Evolutionary conservation across 2,329 filamentous ascomycete genomes (phyloP).

Genomic region (Seiridium unicorne): DNA sequence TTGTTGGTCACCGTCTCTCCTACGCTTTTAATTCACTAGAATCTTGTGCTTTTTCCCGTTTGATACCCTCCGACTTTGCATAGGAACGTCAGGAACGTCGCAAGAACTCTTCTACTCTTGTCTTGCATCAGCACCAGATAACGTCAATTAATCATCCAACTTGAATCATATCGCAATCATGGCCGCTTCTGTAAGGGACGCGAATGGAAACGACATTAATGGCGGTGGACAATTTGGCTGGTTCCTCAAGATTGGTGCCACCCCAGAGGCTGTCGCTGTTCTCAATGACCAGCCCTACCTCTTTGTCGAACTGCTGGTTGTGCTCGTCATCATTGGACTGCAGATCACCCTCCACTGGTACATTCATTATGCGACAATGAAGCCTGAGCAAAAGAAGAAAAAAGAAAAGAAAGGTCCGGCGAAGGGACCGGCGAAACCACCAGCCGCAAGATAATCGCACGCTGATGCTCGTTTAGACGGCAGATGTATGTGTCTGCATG

Average conservation of each 20-base stretch:
- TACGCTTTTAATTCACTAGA: not conserved
- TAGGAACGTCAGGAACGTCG: slow-evolving; percentile 14
- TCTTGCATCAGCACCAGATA: not conserved
- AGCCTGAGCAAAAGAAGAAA: slow-evolving; percentile 58
- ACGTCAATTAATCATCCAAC: not conserved
- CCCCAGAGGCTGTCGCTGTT: slow-evolving; percentile 54
- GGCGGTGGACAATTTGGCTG: slow-evolving; percentile 56
- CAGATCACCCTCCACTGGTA: slow-evolving; percentile 51
- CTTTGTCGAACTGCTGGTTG: slow-evolving; percentile 56
- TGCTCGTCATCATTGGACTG: slow-evolving; percentile 46
- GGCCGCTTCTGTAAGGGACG: slow-evolving; percentile 1
- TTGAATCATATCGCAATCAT: slow-evolving; percentile 1
- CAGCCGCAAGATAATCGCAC: slow-evolving; percentile 1
- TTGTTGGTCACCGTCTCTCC: not conserved
- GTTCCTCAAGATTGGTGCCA: slow-evolving; percentile 56
- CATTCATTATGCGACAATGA: slow-evolving; percentile 59
- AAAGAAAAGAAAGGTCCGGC: slow-evolving; percentile 40
- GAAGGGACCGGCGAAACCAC: slow-evolving; percentile 25
- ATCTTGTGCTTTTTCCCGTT: not conserved
- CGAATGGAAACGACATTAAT: slow-evolving; percentile 7
- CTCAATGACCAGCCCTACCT: slow-evolving; percentile 61
- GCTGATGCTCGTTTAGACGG: not conserved
- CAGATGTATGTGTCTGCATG: too few species aligned
- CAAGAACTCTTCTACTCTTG: not conserved
- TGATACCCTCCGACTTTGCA: slow-evolving; percentile 7